These are phyloP conservation scores for Pseudogymnoascus sp. DNA, from an alignment of 2,329 filamentous ascomycete genomes.

Conservation along the genomic window DNA sequence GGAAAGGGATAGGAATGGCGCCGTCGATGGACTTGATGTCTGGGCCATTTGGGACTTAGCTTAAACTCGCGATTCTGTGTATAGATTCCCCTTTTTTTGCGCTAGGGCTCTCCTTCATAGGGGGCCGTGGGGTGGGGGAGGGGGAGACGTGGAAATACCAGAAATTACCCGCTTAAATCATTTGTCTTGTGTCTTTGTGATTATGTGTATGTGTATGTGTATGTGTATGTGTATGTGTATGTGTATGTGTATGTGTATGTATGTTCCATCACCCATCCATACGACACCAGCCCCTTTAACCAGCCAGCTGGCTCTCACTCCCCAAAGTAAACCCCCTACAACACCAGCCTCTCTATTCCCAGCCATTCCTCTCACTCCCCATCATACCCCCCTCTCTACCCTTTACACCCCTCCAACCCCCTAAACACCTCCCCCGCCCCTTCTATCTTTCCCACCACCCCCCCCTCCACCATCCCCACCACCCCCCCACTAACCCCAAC, in stretches of 20 bases:
- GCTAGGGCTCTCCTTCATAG: not conserved
- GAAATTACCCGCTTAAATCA: slow-evolving; percentile 54
- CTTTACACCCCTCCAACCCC: not conserved
- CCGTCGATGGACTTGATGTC: not conserved
- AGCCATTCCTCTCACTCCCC: not conserved
- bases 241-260: not conserved
- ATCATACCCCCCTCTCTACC: not conserved
- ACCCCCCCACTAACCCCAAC: slow-evolving; percentile 32
- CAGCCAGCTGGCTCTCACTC: not conserved
- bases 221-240: not conserved
- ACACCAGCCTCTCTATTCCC: not conserved
- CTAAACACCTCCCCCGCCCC: slow-evolving; percentile 18
- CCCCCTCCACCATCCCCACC: slow-evolving; percentile 36
- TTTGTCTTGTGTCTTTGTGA: not conserved
- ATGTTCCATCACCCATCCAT: not conserved
- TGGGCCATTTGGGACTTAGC: slow-evolving; percentile 25
- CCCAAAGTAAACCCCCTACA: not conserved
- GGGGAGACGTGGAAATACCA: slow-evolving; percentile 45
- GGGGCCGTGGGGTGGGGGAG: not conserved
- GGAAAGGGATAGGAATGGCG: not conserved
- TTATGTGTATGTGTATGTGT: not conserved
- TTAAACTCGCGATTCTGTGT: slow-evolving; percentile 57
- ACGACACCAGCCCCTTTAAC: not conserved
- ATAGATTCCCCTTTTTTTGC: slow-evolving; percentile 39
- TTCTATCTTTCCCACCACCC: slow-evolving; percentile 26